Evolutionary conservation across 78 protist genomes (phyloP), one percentile per base, ranked within the genome.

Genomic region (Dictyostelium firmibasis): DNA sequence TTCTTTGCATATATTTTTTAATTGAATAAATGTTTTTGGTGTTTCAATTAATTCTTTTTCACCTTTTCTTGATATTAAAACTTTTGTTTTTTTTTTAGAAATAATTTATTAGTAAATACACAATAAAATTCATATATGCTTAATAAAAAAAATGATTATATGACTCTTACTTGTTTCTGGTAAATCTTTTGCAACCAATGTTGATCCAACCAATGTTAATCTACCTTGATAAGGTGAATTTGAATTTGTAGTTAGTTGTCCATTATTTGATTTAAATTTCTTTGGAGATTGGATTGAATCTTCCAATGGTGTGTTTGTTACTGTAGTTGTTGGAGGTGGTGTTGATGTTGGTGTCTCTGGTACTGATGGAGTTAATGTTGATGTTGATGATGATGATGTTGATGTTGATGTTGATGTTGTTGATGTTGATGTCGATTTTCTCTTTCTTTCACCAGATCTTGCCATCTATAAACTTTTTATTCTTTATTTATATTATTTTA

Each of bases 31-130:
- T 18, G 60, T 76, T 57, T 16, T 18, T 23, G 92, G 92, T 60
- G 92, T 86, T 2, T 76, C 44, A 20, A 86, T 35, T n/a, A 6
- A 8, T 33, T 86, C 38, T 16, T 75, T 31, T 18, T 53, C 38
- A 13, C 92, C 92, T 60, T 76, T 86, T 86, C 92, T 86, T 33
- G 92, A 86, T 76, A 86, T 38, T 35, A 25, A 23, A 86, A 86
- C 92, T 86, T 47, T 29, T 14, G 27, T 16, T 5, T 35, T 27
- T 16, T 29, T 77, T 36, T 43, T n/a, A n/a, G n/a, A n/a, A n/a
- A n/a, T n/a, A n/a, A n/a, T n/a, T n/a, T n/a, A n/a, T n/a, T n/a
- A n/a, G n/a, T n/a, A n/a, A n/a, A n/a, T n/a, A n/a, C n/a, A n/a
- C n/a, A n/a, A n/a, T n/a, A n/a, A n/a, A n/a, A n/a, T n/a, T n/a